Evolutionary conservation across 805 yeast species (phyloP).

Genomic region (Candida suzukii): DNA sequence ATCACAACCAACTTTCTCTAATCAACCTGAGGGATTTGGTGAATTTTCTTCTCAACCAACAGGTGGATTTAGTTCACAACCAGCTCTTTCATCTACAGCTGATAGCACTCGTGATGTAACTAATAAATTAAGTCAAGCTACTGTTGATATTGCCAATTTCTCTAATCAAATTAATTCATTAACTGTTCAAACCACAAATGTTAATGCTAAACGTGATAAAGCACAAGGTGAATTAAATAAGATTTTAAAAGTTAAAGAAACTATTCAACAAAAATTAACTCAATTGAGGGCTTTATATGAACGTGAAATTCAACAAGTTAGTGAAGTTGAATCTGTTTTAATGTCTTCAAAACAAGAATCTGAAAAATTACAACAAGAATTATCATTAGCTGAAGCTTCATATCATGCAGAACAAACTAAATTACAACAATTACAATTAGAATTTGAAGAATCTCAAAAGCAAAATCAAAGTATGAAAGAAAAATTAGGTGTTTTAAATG

Average conservation of each 20-base stretch:
- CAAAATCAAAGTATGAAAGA: conserved; percentile 62
- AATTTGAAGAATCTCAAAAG: conserved; percentile 61
- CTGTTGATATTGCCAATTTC: conserved; percentile 79
- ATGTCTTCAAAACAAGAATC: conserved; percentile 57
- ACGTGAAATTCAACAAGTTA: conserved; percentile 68
- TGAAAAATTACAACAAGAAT: conserved; percentile 62
- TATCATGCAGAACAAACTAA: conserved; percentile 63
- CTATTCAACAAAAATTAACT: conserved; percentile 64
- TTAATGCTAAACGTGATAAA: conserved; percentile 61
- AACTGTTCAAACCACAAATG: conserved; percentile 62
- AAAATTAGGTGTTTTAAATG: conserved; percentile 56
- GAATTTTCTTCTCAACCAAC: conserved; percentile 10
- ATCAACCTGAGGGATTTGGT: conserved; percentile 9
- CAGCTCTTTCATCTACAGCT: conserved; percentile 44
- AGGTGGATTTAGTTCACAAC: neutral
- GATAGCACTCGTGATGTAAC: conserved; percentile 51
- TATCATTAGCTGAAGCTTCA: conserved; percentile 72
- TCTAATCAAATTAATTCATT: conserved; percentile 80
- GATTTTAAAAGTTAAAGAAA: conserved; percentile 58
- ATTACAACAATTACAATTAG: conserved; percentile 51
- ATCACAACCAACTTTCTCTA: conserved; percentile 3
- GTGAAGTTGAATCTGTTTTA: conserved; percentile 60
- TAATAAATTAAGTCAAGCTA: conserved; percentile 66
- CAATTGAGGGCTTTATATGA: conserved; percentile 67
- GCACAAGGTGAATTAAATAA: conserved; percentile 75